Evolutionary conservation across 1,284 basidiomycete genomes (phyloP).

Genomic region (Ustilago tritici): DNA sequence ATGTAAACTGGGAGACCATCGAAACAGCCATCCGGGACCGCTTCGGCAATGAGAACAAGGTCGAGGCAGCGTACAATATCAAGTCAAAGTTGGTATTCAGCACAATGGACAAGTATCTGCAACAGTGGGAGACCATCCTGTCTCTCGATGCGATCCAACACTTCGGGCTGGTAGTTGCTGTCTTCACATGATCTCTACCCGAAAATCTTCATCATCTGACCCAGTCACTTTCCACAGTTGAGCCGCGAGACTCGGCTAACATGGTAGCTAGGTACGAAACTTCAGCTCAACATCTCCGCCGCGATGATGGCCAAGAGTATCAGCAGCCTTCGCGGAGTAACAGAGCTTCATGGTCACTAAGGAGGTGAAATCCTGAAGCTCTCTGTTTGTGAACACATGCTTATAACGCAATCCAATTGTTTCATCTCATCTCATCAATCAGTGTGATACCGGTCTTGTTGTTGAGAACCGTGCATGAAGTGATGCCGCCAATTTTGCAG

Average conservation of each 20-base stretch:
- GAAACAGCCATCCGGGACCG: not conserved
- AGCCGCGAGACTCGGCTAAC: not conserved
- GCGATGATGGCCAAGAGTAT: not conserved
- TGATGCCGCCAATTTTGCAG: too few species aligned
- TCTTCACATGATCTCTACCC: not conserved
- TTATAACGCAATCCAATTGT: not conserved
- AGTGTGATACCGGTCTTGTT: not conserved
- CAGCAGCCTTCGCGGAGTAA: not conserved
- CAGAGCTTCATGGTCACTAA: not conserved
- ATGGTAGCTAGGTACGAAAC: not conserved
- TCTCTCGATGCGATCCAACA: too few species aligned
- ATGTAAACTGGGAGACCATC: not conserved
- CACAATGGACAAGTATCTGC: not conserved
- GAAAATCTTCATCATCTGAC: not conserved
- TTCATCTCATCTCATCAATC: not conserved
- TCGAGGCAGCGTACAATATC: too few species aligned
- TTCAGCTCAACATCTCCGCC: not conserved
- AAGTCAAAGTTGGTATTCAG: not conserved
- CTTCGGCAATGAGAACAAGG: not conserved
- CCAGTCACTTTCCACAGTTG: not conserved
- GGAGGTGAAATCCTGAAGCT: not conserved
- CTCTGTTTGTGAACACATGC: not conserved
- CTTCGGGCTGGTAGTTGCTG: not conserved
- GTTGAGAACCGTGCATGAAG: not conserved
- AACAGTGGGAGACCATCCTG: slow-evolving; percentile 1